Percentiles rank a stretch among this genome's conserved stretches.
phyloP scores from a whole-genome alignment of 306 rosid genomes.

The Nissolia schottii region DNA sequence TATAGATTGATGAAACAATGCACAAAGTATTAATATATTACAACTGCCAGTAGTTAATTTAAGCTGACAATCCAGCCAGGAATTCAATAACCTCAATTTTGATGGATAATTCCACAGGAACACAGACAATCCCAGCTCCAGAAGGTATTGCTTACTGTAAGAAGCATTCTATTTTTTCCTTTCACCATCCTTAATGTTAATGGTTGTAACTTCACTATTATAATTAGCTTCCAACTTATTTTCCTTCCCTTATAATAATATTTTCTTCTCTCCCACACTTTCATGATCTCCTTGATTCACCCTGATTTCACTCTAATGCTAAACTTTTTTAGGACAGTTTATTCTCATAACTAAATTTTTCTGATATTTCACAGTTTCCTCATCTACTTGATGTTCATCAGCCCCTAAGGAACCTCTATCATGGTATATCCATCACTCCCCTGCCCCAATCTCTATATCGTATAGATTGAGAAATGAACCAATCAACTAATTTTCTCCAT shows the following conservation, averaged over 20 bases:
- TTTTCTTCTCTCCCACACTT: neutral
- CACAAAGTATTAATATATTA: neutral
- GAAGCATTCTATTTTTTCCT: neutral
- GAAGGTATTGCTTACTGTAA: neutral
- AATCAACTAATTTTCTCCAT: neutral
- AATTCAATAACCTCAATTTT: neutral
- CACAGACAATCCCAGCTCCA: neutral
- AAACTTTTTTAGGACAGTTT: neutral
- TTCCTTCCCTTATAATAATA: neutral
- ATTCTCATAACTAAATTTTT: neutral
- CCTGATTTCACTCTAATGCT: neutral
- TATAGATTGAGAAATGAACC: neutral
- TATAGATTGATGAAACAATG: neutral
- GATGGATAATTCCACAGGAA: neutral
- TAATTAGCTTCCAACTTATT: neutral
- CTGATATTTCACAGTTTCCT: neutral
- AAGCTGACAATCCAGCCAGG: neutral
- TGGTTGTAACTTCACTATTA: neutral
- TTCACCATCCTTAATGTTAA: neutral
- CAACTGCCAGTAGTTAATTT: neutral
- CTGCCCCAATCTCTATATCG: neutral
- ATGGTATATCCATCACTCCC: neutral
- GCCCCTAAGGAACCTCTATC: neutral
- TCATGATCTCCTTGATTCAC: neutral
- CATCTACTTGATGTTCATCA: neutral